These are phyloP conservation scores for Venturia aucupariae DNA, from an alignment of 2,329 filamentous ascomycete genomes.

Conservation along the genomic window DNA sequence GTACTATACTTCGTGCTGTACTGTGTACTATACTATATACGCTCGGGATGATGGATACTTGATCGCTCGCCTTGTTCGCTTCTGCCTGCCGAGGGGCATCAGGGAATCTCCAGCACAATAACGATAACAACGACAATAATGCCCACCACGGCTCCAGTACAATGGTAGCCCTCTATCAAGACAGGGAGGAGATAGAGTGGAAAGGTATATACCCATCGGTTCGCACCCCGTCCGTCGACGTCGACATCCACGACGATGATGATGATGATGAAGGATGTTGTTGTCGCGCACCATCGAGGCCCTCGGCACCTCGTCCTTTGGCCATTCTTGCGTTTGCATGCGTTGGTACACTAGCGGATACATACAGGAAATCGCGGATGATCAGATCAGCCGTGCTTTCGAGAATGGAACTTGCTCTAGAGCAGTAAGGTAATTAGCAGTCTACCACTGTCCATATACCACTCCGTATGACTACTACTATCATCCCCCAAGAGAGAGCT, in stretches of 20 bases:
- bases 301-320: neutral
- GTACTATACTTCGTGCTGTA: no score
- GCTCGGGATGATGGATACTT: no score
- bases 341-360: no score
- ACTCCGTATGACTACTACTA: no score
- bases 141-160: neutral
- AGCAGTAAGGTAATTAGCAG: no score
- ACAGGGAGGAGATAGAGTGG: neutral
- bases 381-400: neutral
- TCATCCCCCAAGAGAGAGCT: no score
- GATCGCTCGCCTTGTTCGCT: neutral
- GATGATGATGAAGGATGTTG: neutral
- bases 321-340: conserved; percentile 7
- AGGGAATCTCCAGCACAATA: neutral
- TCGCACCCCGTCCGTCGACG: neutral
- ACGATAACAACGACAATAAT: neutral
- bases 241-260: no score
- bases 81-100: neutral
- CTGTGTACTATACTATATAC: no score
- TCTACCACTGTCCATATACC: no score
- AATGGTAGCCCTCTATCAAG: neutral
- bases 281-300: neutral
- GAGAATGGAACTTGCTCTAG: no score
- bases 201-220: neutral
- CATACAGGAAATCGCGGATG: neutral